Evolutionary conservation across 148 eudicot genomes (phyloP), one percentile per base, ranked within the genome.

Genomic region (Limonium bicolor): DNA sequence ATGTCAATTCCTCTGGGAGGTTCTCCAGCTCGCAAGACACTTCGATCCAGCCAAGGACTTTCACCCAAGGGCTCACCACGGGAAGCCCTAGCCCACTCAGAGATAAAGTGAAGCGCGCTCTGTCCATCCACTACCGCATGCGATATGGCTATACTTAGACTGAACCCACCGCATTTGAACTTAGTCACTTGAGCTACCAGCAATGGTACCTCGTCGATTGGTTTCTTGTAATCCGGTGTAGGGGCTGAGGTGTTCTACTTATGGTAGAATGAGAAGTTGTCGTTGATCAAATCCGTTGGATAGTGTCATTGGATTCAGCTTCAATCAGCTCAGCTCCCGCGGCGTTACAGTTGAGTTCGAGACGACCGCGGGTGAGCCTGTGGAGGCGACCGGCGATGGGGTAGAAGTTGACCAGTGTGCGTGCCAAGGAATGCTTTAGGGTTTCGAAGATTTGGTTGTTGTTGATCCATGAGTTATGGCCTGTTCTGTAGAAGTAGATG

Each of bases 401-500:
- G 42, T 67, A 59, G 37, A 59, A 68, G 20, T 58, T 62, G 16
- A 71, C 81, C 21, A 79, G 52, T 4, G 36, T 57, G 0, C 48
- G 61, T 49, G 76, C 59, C 8, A 82, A 36, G 15, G 86, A 71
- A 19, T 56, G 60, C 41, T 47, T 68, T 0, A 82, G 53, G 26
- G 69, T 62, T 33, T 50, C 51, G 14, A 60, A 26, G 10, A 74
- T 50, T 6, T 51, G 29, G 12, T 56, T 63, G 10, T n/a, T n/a
- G n/a, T 27, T 31, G 8, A 48, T 46, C 74, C 68, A 51, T 3
- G 51, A 54, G 13, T 46, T 7, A 0, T 59, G 30, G 16, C n/a
- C n/a, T 0, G 69, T 56, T 34, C 41, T 66, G 58, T 74, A 82
- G 50, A 74, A 77, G 59, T 77, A 74, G 38, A 82, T 52, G 2